Conservation (phyloP, 23 red algal species). For the Chondrus crispus region DNA sequence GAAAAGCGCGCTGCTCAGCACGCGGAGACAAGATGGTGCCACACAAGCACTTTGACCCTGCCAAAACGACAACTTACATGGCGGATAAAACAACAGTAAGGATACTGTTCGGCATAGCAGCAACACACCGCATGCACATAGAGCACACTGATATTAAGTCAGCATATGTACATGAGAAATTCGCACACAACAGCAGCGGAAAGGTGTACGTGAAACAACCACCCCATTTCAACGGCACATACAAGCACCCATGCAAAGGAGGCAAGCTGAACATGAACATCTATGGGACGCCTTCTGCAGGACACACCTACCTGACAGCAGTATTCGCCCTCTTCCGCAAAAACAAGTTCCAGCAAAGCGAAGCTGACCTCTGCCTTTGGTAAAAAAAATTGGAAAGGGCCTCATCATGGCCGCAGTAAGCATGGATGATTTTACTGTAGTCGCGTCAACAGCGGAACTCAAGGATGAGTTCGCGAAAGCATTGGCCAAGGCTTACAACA, state of each 20-base stretch:
- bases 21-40: neutral
- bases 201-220: neutral
- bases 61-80: neutral
- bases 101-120: neutral
- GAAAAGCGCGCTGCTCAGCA: neutral
- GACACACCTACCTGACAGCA: neutral
- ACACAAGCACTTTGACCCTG: neutral
- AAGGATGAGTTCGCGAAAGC: neutral
- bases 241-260: no score
- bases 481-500: no score
- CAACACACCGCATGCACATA: neutral
- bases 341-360: neutral
- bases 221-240: neutral
- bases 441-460: neutral
- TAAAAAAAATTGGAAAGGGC: neutral
- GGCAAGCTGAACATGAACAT: neutral
- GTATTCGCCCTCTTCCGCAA: neutral
- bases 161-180: neutral
- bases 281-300: neutral
- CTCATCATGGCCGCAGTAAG: neutral
- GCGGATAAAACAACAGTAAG: neutral
- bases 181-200: neutral
- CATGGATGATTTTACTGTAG: neutral
- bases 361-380: neutral
- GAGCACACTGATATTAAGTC: conserved; percentile 6